Conservation (phyloP, 2,329 filamentous ascomycete species). For the Onygenales sp. region DNA sequence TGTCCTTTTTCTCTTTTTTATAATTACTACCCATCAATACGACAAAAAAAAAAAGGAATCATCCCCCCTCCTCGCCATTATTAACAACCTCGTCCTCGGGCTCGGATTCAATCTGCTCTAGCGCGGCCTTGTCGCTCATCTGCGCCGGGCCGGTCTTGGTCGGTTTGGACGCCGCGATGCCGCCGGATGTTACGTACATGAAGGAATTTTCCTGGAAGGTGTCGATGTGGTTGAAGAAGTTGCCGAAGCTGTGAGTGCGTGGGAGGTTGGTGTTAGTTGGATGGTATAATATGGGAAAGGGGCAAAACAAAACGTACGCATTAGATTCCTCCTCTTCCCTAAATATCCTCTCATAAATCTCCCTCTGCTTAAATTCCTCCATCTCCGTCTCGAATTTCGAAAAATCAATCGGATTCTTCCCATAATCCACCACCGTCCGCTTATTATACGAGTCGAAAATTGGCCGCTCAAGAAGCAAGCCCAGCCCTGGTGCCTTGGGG, state of each 20-base stretch:
- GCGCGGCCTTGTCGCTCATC: slow-evolving; percentile 18
- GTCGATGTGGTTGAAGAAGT: slow-evolving; percentile 72
- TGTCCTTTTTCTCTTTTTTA: too few species aligned
- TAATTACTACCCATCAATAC: too few species aligned
- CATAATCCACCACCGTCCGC: slow-evolving; percentile 54
- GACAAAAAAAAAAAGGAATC: background rate
- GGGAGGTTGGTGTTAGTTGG: background rate
- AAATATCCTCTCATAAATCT: slow-evolving; percentile 91
- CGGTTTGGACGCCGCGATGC: slow-evolving; percentile 35
- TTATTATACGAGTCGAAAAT: slow-evolving; percentile 87
- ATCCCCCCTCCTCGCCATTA: slow-evolving; percentile 15
- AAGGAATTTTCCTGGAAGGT: slow-evolving; percentile 64
- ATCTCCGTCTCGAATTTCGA: slow-evolving; percentile 67
- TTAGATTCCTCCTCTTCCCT: slow-evolving; percentile 79
- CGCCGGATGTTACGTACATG: slow-evolving; percentile 63
- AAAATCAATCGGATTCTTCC: slow-evolving; percentile 66
- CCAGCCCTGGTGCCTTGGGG: slow-evolving; percentile 85
- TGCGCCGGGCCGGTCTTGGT: slow-evolving; percentile 5
- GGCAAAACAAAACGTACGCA: slow-evolving; percentile 50
- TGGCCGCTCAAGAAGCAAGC: slow-evolving; percentile 77
- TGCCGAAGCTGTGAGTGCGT: slow-evolving; percentile 50
- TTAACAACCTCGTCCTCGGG: slow-evolving; percentile 14
- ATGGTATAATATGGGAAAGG: background rate
- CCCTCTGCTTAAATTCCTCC: slow-evolving; percentile 76
- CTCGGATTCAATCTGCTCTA: slow-evolving; percentile 21